phyloP scores from a whole-genome alignment of 176 grass and related monocot genomes.

The Thinopyrum elongatum region DNA sequence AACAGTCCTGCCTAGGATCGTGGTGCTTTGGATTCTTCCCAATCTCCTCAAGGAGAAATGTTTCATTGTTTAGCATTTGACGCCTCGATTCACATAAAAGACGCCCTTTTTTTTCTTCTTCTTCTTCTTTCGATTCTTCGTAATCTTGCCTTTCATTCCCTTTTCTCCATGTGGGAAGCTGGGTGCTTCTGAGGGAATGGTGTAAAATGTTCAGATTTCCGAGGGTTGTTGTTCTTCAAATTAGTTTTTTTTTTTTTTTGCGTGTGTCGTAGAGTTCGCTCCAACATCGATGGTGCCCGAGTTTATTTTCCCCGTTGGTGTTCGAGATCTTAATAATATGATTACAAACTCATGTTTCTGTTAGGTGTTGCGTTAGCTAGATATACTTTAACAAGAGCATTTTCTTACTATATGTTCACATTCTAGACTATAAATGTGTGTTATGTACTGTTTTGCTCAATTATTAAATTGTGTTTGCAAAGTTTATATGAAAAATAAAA shows the following conservation, averaged over 20 bases:
- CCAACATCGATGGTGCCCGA: background rate
- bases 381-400: background rate
- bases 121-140: background rate
- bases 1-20: background rate
- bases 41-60: background rate
- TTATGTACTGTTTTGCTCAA: background rate
- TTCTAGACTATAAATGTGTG: background rate
- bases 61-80: background rate
- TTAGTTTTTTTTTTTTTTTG: background rate
- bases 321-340: background rate
- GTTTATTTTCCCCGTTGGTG: background rate
- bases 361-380: background rate
- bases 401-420: background rate
- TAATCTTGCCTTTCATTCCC: background rate
- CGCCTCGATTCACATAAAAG: constrained; percentile 12
- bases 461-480: background rate
- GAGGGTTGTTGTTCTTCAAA: too few relatives aligned
- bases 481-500: constrained; percentile 7
- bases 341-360: background rate
- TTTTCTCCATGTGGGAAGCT: background rate
- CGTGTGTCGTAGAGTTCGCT: background rate
- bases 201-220: background rate
- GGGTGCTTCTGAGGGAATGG: background rate
- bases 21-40: background rate
- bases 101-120: background rate